Evolutionary conservation across 2,329 filamentous ascomycete species (phyloP), one percentile per base, ranked within the genome.

Genomic region (Pezicula neosporulosa): DNA sequence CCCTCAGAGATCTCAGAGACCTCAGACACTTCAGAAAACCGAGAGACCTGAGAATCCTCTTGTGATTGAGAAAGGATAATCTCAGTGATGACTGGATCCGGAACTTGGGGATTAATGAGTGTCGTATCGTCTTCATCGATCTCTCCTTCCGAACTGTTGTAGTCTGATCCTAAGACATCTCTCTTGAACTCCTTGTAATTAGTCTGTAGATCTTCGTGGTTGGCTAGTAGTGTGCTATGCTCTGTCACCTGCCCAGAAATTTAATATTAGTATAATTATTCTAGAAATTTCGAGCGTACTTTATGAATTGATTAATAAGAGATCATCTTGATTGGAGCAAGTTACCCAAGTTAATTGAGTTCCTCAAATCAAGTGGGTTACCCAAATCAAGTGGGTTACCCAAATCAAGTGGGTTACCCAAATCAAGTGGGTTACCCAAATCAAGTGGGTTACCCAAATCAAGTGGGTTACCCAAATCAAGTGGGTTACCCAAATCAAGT

Each of bases 11-110:
- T 6, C 12, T 37, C 35, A 37, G 35, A 37, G 12, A 37, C 35
- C 7, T 37, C 44, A 33, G 35, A 37, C 3, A 37, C 35, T 4
- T 37, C 44, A 33, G 51, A 44, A 19, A 57, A 38, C 38, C 42
- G 37, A 24, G 50, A 48, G 44, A 49, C 5, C 37, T 48, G 33
- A 16, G 51, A 53, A 27, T 54, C 52, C 13, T 57, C 60, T n/a
- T 49, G 35, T n/a, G 54, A 51, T 33, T 53, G 49, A 15, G 55
- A 52, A 6, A 61, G 36, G 4, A 62, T 47, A 18, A 64, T 44
- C 10, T 64, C 61, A 6, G 52, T 51, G 7, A 59, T 24, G 2
- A 56, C 24, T 6, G 55, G 56, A 37, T 61, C 52, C 2, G 54
- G 57, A 1, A 38, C 15, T 8, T 39, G 18, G 6, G 57, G 49